Evolutionary conservation across 2,329 filamentous ascomycete species (phyloP), one percentile per base, ranked within the genome.

Genomic region (Pseudonectria buxi): DNA sequence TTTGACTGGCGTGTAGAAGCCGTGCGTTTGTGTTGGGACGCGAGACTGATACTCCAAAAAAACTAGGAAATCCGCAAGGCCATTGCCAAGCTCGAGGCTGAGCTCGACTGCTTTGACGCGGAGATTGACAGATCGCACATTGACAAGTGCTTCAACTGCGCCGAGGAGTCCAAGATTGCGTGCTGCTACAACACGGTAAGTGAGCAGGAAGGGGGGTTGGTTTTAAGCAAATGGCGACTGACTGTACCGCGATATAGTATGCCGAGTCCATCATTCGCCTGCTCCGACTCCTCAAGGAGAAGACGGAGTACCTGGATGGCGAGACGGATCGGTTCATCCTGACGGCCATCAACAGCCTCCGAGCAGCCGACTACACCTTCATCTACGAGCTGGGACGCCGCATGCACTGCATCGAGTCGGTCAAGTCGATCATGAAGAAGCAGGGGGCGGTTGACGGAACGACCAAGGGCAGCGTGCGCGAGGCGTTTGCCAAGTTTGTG

Each of bases 331-430:
- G 48, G 22, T 51, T 46, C 25, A 36, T 57, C 26, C 36, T 57
- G 13, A 56, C 50, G 6, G 45, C 53, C 27, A 40, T 56, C 37
- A 56, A 56, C 49, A 55, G 51, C 27, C 37, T 57, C 24, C 50
- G 49, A 7, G 41, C 42, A 4, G 50, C 54, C 33, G 55, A 57
- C 41, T 44, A 44, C 35, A 45, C 49, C 7, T 38, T 51, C 27
- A 41, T 50, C 4, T 50, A 53, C 34, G 54, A 57, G 39, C 40
- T 57, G 5, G 50, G 34, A 13, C 54, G 54, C 22, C 54, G 54
- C 30, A 33, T 56, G 26, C 43, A 53, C 27, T 52, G 47, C 34
- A 44, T 52, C 32, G 41, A 49, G 22, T 33, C 40, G 10, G 42
- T 51, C 30, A 41, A 47, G 35, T 31, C 28, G 12, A 45, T 57